These are phyloP conservation scores for Sordaria brevicollis DNA, from an alignment of 495 filamentous ascomycete genomes.

Conservation along the genomic window DNA sequence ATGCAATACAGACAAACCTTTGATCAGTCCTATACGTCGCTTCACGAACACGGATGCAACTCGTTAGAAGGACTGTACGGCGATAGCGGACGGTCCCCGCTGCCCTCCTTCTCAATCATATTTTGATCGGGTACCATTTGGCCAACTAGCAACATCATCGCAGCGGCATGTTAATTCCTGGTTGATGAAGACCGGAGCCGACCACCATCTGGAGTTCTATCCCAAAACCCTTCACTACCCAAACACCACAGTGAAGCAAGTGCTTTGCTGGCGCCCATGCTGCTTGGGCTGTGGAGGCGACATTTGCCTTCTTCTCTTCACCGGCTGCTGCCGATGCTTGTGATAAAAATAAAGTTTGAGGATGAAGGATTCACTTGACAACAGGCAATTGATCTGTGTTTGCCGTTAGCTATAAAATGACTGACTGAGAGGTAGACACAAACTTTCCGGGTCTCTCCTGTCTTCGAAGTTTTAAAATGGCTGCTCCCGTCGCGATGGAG, in stretches of 20 bases:
- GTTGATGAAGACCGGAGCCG: not conserved
- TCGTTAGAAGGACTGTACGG: not conserved
- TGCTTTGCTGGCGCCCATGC: not conserved
- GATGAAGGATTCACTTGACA: not conserved
- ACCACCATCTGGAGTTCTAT: not conserved
- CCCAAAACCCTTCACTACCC: not conserved
- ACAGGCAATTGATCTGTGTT: not conserved
- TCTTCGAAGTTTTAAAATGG: constrained; percentile 24
- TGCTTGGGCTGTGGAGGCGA: not conserved
- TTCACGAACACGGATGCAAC: not conserved
- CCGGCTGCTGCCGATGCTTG: not conserved
- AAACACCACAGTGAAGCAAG: not conserved
- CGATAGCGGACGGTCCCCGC: not conserved
- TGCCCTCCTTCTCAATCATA: not conserved
- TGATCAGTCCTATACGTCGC: not conserved
- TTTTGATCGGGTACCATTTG: not conserved
- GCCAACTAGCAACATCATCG: not conserved
- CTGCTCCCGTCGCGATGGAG: constrained; percentile 31
- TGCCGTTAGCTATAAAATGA: not conserved
- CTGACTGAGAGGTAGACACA: not conserved
- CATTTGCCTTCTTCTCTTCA: not conserved
- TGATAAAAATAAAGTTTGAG: not conserved
- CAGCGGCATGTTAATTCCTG: not conserved
- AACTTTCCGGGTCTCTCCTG: not conserved
- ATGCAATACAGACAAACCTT: not conserved